Evolutionary conservation across 2,329 filamentous ascomycete genomes (phyloP), one percentile per base, ranked within the genome.

Genomic region (Paraphoma chrysanthemicola): DNA sequence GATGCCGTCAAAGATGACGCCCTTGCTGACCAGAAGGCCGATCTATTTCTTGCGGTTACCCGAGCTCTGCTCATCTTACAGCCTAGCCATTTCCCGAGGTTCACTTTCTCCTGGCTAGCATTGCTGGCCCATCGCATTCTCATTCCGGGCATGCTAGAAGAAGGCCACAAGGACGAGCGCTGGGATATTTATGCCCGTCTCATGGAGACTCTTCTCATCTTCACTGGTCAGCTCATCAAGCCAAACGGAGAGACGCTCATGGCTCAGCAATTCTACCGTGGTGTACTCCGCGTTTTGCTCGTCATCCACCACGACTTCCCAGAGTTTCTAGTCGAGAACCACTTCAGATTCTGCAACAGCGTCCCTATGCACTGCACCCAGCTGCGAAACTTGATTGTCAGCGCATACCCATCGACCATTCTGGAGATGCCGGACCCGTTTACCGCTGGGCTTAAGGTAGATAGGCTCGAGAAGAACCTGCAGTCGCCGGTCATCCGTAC

Each of bases 221-320:
- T 91, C 71, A 85, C 95, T 31, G 90, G 91, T 30, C 89, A 94
- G 64, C 85, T 95, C 59, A 82, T 97, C 62, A 95, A 94, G 77
- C 85, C 88, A 9, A 80, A 88, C 29, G 88, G 88, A 55, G 84
- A 92, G 14, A 83, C 88, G 3, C 82, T 86, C 33, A 84, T 91
- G 48, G 87, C 89, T 33, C 93, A 92, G 73, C 91, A 94, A 52
- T 86, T 96, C 59, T 97, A 97, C 75, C 89, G 92, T 58, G 92
- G 90, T 8, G 87, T 91, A 1, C 81, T 96, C 46, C 93, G 96
- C 71, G 86, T 97, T 57, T 80, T 98, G 52, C 81, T 96, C 33
- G 85, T 96, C 50, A 81, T 99, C 51, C 91, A 97, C 66, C 95
- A 98, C 72, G 95, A 99, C 75, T 98, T 92, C 77, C 91, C 94